phyloP scores from a whole-genome alignment of 495 filamentous ascomycete species.

The Neurospora pannonica region DNA sequence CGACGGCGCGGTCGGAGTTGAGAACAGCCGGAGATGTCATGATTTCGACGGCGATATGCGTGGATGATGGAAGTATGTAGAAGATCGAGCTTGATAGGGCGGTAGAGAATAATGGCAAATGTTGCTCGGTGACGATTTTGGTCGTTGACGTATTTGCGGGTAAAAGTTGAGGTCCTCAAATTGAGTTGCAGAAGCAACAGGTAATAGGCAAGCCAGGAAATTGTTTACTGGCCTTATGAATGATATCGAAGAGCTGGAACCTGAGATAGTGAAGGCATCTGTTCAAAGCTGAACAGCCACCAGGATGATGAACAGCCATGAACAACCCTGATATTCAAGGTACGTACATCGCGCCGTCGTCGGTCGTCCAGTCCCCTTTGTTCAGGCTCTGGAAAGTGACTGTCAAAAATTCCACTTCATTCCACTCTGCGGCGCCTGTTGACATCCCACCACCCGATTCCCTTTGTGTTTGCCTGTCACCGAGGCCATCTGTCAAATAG shows the following conservation, averaged over 20 bases:
- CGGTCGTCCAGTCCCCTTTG: neutral
- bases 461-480: neutral
- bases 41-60: neutral
- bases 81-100: neutral
- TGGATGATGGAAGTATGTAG: rapidly evolving
- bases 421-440: neutral
- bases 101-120: neutral
- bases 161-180: neutral
- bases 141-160: neutral
- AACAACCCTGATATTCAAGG: neutral
- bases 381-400: neutral
- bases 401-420: neutral
- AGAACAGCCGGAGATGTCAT: neutral
- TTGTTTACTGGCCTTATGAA: neutral
- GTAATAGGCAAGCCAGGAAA: neutral
- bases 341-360: neutral
- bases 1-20: neutral
- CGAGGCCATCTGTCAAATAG: neutral
- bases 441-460: too few species aligned
- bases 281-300: neutral
- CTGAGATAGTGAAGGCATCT: neutral
- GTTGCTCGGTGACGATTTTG: neutral
- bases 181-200: neutral
- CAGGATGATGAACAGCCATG: neutral
- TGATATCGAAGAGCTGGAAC: neutral